Evolutionary conservation across 352 stramenopile genomes (phyloP), one percentile per base, ranked within the genome.

Genomic region (Phytophthora idaei): DNA sequence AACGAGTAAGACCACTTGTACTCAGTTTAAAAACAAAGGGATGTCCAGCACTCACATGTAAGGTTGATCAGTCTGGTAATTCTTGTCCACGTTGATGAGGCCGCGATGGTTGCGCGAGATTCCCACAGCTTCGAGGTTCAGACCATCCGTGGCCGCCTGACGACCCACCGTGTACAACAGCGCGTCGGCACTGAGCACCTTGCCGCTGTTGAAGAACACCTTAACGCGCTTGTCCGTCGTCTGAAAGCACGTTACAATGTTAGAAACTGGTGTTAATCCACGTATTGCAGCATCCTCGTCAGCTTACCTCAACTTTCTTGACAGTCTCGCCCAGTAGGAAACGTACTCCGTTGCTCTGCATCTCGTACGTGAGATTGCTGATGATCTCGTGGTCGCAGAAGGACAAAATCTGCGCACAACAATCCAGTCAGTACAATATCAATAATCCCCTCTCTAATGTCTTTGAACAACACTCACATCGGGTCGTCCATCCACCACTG

Each of bases 351-450:
- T 95, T 95, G 69, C 80, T 90, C 21, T 90, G 84, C 90, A 97
- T 97, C 61, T 94, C 87, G 70, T 96, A 93, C 71, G 80, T 91
- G 55, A 97, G 85, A 55, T 86, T 90, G 47, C 86, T 89, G 52
- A 95, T 89, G 69, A 96, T 92, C 62, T 97, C 90, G 28, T 77
- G 57, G 73, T 97, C 90, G 44, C 82, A 92, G 61, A 97, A 97
- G 31, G 80, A 87, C 65, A 97, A 56, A 39, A 93, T 90, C 81
- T 92, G 67, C 36, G 54, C 0, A 54, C 17, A 61, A 29, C 50
- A 17, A 5, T 52, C 6, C 27, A 12, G 27, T 37, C 7, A 61
- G 54, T 17, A 21, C 17, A 21, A 60, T 44, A 65, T 8, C 2
- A 37, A 2, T 37, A 4, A 0, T 25, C 8, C 25, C 10, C 17